phyloP scores from a whole-genome alignment of 208 protist species.

The Crithidia mellificae region DNA sequence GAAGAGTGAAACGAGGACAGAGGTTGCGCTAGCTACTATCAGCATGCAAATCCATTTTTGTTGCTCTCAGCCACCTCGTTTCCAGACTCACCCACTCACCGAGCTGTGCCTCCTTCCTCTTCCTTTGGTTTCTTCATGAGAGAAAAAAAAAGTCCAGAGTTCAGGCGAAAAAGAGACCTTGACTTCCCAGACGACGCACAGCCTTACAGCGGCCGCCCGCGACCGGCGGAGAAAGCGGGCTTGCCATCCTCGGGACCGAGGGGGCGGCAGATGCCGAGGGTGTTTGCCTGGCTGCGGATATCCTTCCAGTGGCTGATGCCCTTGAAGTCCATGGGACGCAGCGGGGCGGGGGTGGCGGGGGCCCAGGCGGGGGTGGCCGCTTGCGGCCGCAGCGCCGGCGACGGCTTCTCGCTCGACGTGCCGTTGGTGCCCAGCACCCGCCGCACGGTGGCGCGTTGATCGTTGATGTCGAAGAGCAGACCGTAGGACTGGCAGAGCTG shows the following conservation, averaged over 20 bases:
- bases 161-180: too few relatives aligned
- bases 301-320: slow-evolving; percentile 80
- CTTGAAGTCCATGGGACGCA: slow-evolving; percentile 75
- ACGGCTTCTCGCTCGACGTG: slow-evolving; percentile 49
- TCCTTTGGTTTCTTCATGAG: too few relatives aligned
- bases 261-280: slow-evolving; percentile 54
- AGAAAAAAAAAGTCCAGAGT: too few relatives aligned
- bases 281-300: slow-evolving; percentile 38
- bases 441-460: slow-evolving; percentile 63
- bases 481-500: slow-evolving; percentile 80
- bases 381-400: slow-evolving; percentile 56
- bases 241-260: slow-evolving; percentile 61
- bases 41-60: too few relatives aligned
- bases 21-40: too few relatives aligned
- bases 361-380: slow-evolving; percentile 37
- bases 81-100: too few relatives aligned
- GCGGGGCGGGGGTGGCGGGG: slow-evolving; percentile 51
- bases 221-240: slow-evolving; percentile 58
- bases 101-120: too few relatives aligned
- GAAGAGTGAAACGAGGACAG: too few relatives aligned
- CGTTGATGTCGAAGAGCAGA: slow-evolving; percentile 61
- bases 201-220: slow-evolving; percentile 51
- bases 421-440: slow-evolving; percentile 47
- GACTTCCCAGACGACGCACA: background rate
- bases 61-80: too few relatives aligned